Conservation (phyloP, 1,284 basidiomycete species). For the Ustilago sp. region DNA sequence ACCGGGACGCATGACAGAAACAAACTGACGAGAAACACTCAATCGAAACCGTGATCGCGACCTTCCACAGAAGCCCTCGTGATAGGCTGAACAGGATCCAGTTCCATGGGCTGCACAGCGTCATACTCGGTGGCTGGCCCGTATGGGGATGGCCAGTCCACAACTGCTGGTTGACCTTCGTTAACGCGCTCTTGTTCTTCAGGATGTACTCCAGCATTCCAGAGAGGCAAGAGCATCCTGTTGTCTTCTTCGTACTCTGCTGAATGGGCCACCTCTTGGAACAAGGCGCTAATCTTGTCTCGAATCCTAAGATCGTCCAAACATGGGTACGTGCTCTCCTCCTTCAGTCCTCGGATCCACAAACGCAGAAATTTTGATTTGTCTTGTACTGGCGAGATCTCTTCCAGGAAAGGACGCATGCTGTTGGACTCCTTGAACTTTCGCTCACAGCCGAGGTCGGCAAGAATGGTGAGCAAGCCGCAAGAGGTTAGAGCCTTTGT, state of each 20-base stretch:
- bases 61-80: too few relatives aligned
- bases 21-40: too few relatives aligned
- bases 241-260: not conserved
- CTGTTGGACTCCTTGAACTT: not conserved
- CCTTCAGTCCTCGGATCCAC: not conserved
- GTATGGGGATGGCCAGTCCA: not conserved
- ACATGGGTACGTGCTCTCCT: conserved; percentile 3
- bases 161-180: not conserved
- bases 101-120: not conserved
- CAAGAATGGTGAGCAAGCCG: not conserved
- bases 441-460: not conserved
- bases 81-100: not conserved
- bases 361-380: not conserved
- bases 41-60: too few relatives aligned
- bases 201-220: not conserved
- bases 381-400: not conserved
- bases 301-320: conserved; percentile 1
- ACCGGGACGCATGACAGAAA: too few relatives aligned
- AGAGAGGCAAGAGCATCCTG: conserved; percentile 3
- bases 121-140: not conserved
- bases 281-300: not conserved
- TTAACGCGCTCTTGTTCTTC: not conserved
- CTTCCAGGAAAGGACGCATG: not conserved
- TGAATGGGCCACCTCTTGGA: not conserved
- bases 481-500: not conserved